A percentile compares a stretch with the other conserved stretches of the same genome.
phyloP scores from a whole-genome alignment of 2,329 filamentous ascomycete species.

The Cytospora piceicola region DNA sequence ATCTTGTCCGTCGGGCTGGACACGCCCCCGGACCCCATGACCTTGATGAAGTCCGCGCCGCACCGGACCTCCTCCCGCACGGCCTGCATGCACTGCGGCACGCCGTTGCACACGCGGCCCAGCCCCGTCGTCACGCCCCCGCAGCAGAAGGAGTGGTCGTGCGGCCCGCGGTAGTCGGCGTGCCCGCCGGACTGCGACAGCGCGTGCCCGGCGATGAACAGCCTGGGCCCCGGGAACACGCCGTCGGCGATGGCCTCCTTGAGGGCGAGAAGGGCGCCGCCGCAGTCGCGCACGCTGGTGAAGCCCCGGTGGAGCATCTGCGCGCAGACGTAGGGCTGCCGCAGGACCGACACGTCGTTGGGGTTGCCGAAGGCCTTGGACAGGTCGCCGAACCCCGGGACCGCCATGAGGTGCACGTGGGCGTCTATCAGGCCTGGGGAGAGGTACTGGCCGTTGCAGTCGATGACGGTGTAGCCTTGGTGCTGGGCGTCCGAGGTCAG shows the following conservation, averaged over 20 bases:
- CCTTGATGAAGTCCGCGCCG: slow-evolving; percentile 60
- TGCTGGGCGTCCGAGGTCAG: slow-evolving; percentile 29
- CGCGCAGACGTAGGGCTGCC: slow-evolving; percentile 48
- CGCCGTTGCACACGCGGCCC: slow-evolving; percentile 51
- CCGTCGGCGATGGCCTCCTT: slow-evolving; percentile 55
- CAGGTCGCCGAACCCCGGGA: slow-evolving; percentile 34
- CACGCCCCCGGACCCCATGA: slow-evolving; percentile 59
- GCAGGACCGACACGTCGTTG: slow-evolving; percentile 39
- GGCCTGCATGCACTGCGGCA: slow-evolving; percentile 52
- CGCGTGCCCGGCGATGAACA: slow-evolving; percentile 55
- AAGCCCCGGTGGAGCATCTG: slow-evolving; percentile 58
- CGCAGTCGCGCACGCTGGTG: slow-evolving; percentile 57
- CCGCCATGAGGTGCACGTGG: slow-evolving; percentile 36
- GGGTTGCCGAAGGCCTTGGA: slow-evolving; percentile 34
- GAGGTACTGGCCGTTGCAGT: slow-evolving; percentile 24
- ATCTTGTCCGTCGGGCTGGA: slow-evolving; percentile 55
- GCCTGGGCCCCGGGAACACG: slow-evolving; percentile 51
- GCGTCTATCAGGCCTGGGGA: slow-evolving; percentile 32
- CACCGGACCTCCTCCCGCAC: slow-evolving; percentile 54
- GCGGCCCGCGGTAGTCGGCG: slow-evolving; percentile 48
- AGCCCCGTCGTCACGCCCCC: slow-evolving; percentile 45
- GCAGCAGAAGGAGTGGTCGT: slow-evolving; percentile 50
- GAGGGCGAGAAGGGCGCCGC: slow-evolving; percentile 52
- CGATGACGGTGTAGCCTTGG: slow-evolving; percentile 26
- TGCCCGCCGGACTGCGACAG: slow-evolving; percentile 59